phyloP scores from a whole-genome alignment of 345 rosid genomes.

The Firmiana major region DNA sequence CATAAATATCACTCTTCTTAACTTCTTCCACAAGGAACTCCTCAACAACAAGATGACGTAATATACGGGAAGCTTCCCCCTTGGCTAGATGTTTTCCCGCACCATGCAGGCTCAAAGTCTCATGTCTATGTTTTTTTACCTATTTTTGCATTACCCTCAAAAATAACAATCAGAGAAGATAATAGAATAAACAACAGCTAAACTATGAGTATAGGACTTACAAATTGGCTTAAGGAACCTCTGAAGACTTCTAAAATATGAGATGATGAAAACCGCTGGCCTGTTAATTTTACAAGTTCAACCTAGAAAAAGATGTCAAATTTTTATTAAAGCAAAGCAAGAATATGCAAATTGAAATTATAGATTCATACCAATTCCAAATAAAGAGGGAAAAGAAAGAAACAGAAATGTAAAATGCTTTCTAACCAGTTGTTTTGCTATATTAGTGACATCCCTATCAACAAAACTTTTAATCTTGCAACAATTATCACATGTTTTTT shows the following conservation, averaged over 20 bases:
- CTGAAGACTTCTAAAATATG: conserved; percentile 90
- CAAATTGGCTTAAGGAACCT: conserved; percentile 86
- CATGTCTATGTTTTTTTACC: conserved; percentile 89
- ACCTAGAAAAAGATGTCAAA: conserved; percentile 36
- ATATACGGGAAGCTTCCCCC: conserved; percentile 80
- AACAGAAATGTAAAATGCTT: conserved; percentile 7
- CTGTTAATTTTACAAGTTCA: conserved; percentile 76
- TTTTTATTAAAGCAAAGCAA: neutral
- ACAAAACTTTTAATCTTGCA: conserved; percentile 50
- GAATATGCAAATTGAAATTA: conserved; percentile 3
- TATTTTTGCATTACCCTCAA: conserved; percentile 26
- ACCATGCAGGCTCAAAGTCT: conserved; percentile 80
- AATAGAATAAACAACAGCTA: conserved; percentile 17
- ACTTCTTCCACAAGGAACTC: conserved; percentile 86
- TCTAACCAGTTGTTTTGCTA: conserved; percentile 81
- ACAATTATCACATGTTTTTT: conserved; percentile 89
- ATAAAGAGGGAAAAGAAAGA: neutral
- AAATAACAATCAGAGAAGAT: conserved; percentile 4
- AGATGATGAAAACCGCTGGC: conserved; percentile 81
- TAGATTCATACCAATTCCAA: conserved; percentile 2
- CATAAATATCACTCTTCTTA: conserved; percentile 91
- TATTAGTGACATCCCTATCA: conserved; percentile 84
- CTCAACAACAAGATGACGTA: conserved; percentile 81
- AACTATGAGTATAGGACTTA: conserved; percentile 31
- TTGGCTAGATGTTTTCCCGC: conserved; percentile 82